Percentiles rank a stretch among this genome's conserved stretches.
phyloP scores from a whole-genome alignment of 176 grass and related monocot species.

The Carex pumila region DNA sequence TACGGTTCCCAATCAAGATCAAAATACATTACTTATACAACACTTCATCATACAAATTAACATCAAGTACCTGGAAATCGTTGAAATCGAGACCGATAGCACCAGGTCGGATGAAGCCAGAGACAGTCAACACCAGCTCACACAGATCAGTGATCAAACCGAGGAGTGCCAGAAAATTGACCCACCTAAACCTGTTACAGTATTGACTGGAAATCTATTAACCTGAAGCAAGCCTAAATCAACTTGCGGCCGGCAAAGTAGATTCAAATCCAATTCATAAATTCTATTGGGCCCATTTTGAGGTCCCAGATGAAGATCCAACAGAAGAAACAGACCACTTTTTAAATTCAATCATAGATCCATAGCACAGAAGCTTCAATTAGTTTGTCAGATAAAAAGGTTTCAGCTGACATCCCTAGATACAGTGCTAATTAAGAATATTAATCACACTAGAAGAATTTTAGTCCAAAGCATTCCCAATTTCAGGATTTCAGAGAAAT shows the following conservation, averaged over 20 bases:
- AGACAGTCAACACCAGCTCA: neutral
- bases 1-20: neutral
- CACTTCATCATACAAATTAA: neutral
- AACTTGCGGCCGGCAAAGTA: neutral
- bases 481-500: no score
- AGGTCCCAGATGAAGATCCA: neutral
- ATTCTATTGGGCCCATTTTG: neutral
- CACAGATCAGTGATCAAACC: neutral
- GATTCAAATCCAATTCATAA: neutral
- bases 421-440: neutral
- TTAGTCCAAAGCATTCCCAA: no score
- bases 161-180: neutral
- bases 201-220: no score
- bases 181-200: no score
- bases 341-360: no score
- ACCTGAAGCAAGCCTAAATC: no score
- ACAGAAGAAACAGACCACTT: neutral
- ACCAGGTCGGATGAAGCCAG: slow-evolving; percentile 9
- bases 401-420: neutral
- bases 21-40: neutral
- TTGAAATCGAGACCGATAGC: slow-evolving; percentile 25
- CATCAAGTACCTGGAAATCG: slow-evolving; percentile 18
- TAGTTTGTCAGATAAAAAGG: no score
- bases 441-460: no score
- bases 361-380: no score